Conservation (phyloP, 164 flowering plant species). For the Vitis rupestris region DNA sequence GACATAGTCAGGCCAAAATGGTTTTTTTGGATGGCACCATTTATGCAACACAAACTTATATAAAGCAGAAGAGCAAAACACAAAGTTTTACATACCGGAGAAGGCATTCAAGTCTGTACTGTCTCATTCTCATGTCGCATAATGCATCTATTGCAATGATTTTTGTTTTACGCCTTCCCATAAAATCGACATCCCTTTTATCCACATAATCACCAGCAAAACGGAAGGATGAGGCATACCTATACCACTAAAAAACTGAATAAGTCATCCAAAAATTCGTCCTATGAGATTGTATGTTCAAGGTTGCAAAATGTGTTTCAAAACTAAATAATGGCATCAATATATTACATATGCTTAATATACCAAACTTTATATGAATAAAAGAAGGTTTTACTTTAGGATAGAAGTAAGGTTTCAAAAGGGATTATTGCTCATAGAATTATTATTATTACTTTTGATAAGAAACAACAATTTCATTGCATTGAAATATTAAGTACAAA, state of each 20-base stretch:
- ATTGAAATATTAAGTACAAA: no score
- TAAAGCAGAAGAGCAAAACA: not conserved
- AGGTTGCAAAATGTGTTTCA: not conserved
- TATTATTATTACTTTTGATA: no score
- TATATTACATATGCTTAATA: no score
- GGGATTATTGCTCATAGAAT: no score
- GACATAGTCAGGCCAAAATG: no score
- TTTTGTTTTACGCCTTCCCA: constrained; percentile 73
- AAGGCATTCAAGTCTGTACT: constrained; percentile 51
- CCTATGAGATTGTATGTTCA: not conserved
- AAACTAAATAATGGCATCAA: not conserved
- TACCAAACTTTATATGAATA: not conserved
- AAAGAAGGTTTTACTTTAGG: not conserved
- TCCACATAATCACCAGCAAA: constrained; percentile 69
- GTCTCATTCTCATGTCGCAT: constrained; percentile 55
- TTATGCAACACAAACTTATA: no score
- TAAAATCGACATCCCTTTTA: constrained; percentile 41
- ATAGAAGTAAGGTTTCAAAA: not conserved
- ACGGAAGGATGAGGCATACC: constrained; percentile 82
- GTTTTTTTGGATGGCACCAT: no score
- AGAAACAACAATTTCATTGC: no score
- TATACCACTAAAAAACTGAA: constrained; percentile 20
- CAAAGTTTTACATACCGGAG: constrained; percentile 46
- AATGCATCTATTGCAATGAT: constrained; percentile 91
- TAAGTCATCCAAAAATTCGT: not conserved